A percentile compares a stretch with the other conserved stretches of the same genome.
Conservation (phyloP, 805 yeast genomes). For the Starmerella etchellsii region DNA sequence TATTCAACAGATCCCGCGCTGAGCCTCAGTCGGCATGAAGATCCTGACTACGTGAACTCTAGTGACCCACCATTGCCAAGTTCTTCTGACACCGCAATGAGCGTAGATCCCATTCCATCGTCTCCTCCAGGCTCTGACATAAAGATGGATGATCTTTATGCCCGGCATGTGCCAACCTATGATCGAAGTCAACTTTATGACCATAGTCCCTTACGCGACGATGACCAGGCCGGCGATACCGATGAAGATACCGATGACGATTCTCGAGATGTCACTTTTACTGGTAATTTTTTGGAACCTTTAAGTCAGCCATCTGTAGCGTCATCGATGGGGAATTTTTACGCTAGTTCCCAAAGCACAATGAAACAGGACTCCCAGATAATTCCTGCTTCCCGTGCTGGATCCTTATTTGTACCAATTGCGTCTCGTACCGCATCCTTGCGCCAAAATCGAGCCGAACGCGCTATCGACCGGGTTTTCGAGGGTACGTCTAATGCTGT, state of each 20-base stretch:
- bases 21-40: constrained; percentile 11
- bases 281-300: no score
- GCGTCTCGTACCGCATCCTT: neutral
- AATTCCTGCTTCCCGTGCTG: neutral
- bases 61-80: constrained; percentile 8
- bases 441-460: constrained; percentile 1
- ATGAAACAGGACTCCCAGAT: neutral
- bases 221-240: constrained; percentile 6
- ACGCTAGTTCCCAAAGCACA: no score
- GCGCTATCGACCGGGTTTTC: constrained; percentile 2
- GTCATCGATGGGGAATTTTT: no score
- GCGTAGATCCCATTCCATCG: constrained; percentile 7
- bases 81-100: constrained; percentile 1
- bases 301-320: no score
- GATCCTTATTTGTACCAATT: neutral
- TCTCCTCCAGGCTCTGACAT: constrained; percentile 10
- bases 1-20: constrained; percentile 13
- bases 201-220: constrained; percentile 4
- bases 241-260: constrained; percentile 1
- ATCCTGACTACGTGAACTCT: constrained; percentile 10
- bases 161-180: neutral
- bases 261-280: no score
- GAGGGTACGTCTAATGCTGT: constrained; percentile 6
- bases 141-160: neutral
- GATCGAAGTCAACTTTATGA: constrained; percentile 1